Evolutionary conservation across 352 stramenopile species (phyloP).

Genomic region (Globisporangium iwayamae): DNA sequence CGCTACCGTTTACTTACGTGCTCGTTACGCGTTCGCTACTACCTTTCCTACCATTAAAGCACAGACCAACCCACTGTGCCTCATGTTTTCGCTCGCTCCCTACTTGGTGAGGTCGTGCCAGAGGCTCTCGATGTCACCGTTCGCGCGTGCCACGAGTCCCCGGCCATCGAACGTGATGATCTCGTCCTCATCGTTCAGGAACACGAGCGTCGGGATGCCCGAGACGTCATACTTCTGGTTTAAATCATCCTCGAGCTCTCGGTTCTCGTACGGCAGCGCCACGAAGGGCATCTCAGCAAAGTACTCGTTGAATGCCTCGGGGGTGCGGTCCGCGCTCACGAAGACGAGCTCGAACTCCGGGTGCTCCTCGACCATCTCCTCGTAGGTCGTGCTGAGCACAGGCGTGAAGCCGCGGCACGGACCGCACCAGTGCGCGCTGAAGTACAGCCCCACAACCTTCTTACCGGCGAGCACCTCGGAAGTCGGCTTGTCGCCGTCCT

Average conservation of each 20-base stretch:
- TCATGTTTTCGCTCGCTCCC: constrained; percentile 8
- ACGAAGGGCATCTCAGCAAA: constrained; percentile 92
- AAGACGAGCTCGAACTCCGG: constrained; percentile 91
- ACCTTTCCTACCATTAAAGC: no score
- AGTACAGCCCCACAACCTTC: constrained; percentile 38
- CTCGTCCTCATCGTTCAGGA: constrained; percentile 80
- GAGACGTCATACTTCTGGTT: constrained; percentile 80
- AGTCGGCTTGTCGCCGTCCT: constrained; percentile 71
- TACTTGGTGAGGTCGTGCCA: constrained; percentile 62
- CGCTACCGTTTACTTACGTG: no score
- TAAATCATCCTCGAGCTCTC: constrained; percentile 61
- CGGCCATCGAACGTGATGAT: constrained; percentile 78
- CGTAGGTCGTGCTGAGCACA: constrained; percentile 88
- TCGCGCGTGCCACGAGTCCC: constrained; percentile 62
- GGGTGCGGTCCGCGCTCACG: constrained; percentile 79
- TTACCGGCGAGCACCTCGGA: constrained; percentile 62
- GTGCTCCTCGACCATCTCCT: constrained; percentile 84
- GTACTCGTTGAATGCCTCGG: constrained; percentile 86
- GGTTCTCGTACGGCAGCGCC: constrained; percentile 89
- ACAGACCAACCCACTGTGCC: no score
- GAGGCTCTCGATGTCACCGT: constrained; percentile 67
- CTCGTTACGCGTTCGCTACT: no score
- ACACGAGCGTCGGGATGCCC: constrained; percentile 88
- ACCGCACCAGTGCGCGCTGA: constrained; percentile 89
- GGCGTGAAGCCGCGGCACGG: constrained; percentile 94